Evolutionary conservation across 2,329 filamentous ascomycete genomes (phyloP).

Genomic region (Pezicula neosporulosa): DNA sequence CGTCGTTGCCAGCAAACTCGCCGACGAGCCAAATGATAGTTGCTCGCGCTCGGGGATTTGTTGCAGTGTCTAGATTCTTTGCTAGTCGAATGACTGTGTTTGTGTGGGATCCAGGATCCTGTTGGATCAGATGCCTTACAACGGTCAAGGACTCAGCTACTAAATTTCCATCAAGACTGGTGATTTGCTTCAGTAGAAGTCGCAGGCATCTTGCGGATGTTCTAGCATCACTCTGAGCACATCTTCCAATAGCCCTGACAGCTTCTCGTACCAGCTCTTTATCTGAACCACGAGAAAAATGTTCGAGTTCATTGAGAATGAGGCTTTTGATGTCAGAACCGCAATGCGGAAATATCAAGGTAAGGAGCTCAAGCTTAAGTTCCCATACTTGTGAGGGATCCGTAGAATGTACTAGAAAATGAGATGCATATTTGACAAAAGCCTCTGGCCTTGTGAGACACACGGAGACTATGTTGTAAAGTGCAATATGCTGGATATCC

Average conservation of each 20-base stretch:
- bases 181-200: conserved; percentile 81
- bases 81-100: conserved; percentile 86
- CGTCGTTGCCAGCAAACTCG: conserved; percentile 79
- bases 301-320: conserved; percentile 88
- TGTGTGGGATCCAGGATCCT: conserved; percentile 75
- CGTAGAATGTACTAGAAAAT: conserved; percentile 80
- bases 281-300: conserved; percentile 78
- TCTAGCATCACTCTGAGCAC: conserved; percentile 71
- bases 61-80: conserved; percentile 85
- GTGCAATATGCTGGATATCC: conserved; percentile 84
- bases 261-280: conserved; percentile 80
- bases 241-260: conserved; percentile 89
- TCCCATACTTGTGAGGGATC: conserved; percentile 83
- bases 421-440: conserved; percentile 86
- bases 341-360: conserved; percentile 84
- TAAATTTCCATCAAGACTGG: conserved; percentile 79
- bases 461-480: conserved; percentile 95
- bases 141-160: conserved; percentile 93
- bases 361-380: conserved; percentile 86
- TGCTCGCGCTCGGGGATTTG: conserved; percentile 82
- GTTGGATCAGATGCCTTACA: conserved; percentile 91
- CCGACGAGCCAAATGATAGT: conserved; percentile 98
- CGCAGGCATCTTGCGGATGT: conserved; percentile 78
- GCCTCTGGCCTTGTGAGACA: conserved; percentile 70
- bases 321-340: conserved; percentile 75